Conservation (phyloP, 441 rosid genomes). For the Gossypium armourianum region DNA sequence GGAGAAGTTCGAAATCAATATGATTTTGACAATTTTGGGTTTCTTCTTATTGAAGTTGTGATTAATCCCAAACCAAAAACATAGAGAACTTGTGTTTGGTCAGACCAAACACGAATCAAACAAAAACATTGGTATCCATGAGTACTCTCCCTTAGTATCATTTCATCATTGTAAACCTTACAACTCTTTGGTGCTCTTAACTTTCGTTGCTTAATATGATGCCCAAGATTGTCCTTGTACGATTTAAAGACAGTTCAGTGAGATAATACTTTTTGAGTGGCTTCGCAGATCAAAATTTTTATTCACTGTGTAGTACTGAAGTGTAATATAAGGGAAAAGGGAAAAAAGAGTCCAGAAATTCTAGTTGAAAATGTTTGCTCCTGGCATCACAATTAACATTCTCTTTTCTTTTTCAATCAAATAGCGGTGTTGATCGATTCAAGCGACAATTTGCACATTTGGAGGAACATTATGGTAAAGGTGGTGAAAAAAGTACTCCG, state of each 20-base stretch:
- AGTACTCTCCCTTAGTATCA: neutral
- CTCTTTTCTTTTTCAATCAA: constrained; percentile 14
- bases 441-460: constrained; percentile 93
- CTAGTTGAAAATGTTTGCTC: neutral
- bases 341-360: neutral
- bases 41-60: neutral
- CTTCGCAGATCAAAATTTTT: neutral
- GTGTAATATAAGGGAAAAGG: neutral
- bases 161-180: neutral
- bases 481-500: constrained; percentile 60
- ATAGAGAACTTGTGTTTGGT: neutral
- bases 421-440: constrained; percentile 93
- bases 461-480: constrained; percentile 80
- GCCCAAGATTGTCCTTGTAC: neutral
- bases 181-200: neutral
- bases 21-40: neutral
- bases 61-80: neutral
- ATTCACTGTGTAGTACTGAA: neutral
- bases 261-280: neutral
- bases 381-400: neutral
- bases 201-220: neutral
- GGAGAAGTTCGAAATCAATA: neutral
- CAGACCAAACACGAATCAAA: neutral
- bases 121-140: neutral
- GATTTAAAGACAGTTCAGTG: neutral